Conservation (phyloP, 129 eudicot genomes). For the Saussurea involucrata region DNA sequence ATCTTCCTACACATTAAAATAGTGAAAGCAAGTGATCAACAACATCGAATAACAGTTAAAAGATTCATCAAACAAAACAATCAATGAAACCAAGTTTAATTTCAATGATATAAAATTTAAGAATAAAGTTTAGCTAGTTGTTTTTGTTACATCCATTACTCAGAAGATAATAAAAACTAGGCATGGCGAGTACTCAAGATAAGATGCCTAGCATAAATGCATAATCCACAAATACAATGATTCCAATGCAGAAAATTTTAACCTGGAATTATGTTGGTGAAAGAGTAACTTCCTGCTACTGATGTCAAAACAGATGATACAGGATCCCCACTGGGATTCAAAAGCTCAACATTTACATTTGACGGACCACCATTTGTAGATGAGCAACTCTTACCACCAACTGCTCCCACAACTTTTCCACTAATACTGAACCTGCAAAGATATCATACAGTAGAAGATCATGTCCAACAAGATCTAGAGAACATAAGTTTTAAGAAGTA, state of each 20-base stretch:
- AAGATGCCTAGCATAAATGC: not conserved
- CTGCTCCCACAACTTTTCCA: conserved; percentile 90
- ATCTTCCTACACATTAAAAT: conserved; percentile 56
- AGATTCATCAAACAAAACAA: not conserved
- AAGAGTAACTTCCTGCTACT: conserved; percentile 69
- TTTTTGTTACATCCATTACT: not conserved
- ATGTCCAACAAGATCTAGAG: conserved; percentile 9
- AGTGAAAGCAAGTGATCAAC: not conserved
- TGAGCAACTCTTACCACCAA: conserved; percentile 79
- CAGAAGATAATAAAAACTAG: not conserved
- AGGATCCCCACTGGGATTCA: conserved; percentile 56
- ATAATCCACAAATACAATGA: not conserved
- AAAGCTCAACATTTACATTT: conserved; percentile 75
- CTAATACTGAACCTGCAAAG: conserved; percentile 72
- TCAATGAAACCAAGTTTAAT: not conserved
- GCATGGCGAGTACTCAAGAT: conserved; percentile 11
- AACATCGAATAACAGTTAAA: conserved; percentile 16
- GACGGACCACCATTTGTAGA: conserved; percentile 77
- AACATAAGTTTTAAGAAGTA: not conserved
- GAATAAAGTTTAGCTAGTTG: not conserved
- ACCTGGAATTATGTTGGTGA: conserved; percentile 85
- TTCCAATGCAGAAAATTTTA: conserved; percentile 7
- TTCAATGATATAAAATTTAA: not conserved
- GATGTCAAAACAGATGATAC: conserved; percentile 74
- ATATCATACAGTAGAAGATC: conserved; percentile 19